Conservation (phyloP, 441 rosid genomes). For the Jatropha podagrica region DNA sequence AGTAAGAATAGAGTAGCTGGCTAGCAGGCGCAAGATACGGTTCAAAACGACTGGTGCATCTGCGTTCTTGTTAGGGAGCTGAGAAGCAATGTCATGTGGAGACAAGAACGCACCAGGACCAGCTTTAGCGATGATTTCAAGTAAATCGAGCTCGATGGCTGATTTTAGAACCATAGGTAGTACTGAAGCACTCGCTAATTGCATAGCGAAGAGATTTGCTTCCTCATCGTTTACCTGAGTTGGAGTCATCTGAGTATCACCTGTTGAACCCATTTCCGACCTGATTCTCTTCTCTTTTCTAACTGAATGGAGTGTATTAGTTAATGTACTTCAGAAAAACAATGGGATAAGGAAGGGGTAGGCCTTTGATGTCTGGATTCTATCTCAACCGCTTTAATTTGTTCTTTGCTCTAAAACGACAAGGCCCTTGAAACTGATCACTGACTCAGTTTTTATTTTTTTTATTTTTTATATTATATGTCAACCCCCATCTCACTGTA, state of each 20-base stretch:
- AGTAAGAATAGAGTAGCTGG: constrained; percentile 56
- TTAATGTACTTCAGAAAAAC: no score
- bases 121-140: constrained; percentile 61
- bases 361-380: no score
- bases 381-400: no score
- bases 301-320: no score
- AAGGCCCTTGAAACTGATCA: no score
- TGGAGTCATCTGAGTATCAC: constrained; percentile 67
- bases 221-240: constrained; percentile 60
- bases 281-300: no score
- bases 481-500: no score
- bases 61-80: constrained; percentile 56
- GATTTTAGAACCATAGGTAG: constrained; percentile 75
- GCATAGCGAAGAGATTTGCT: constrained; percentile 64
- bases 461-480: no score
- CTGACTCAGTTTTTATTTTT: no score
- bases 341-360: no score
- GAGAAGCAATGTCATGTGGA: constrained; percentile 53
- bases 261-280: constrained; percentile 44
- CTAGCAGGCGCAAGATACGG: constrained; percentile 62
- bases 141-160: constrained; percentile 70
- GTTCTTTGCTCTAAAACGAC: no score
- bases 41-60: constrained; percentile 69
- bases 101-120: constrained; percentile 51
- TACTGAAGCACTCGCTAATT: constrained; percentile 59